These are phyloP conservation scores for Aspergillus affinis DNA, from an alignment of 495 filamentous ascomycete species.

Conservation along the genomic window DNA sequence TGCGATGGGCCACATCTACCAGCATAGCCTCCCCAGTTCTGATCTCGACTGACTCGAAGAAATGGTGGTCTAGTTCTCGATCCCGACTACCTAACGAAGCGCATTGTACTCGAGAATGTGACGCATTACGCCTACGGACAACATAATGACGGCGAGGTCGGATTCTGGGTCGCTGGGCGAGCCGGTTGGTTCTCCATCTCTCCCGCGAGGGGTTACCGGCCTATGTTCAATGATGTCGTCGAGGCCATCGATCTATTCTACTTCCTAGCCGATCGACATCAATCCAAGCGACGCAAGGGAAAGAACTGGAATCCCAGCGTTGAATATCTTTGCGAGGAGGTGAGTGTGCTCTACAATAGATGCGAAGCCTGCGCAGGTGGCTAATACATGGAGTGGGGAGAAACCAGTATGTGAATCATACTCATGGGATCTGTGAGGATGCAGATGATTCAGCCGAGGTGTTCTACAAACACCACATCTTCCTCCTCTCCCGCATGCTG, in stretches of 20 bases:
- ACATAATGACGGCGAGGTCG: conserved; percentile 55
- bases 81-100: conserved; percentile 45
- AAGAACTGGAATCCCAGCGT: conserved; percentile 36
- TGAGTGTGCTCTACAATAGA: conserved; percentile 22
- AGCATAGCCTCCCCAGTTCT: neutral
- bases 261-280: conserved; percentile 56
- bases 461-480: conserved; percentile 53
- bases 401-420: conserved; percentile 43
- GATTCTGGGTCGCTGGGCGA: conserved; percentile 72
- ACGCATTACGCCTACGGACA: conserved; percentile 69
- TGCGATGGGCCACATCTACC: neutral
- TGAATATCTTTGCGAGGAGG: conserved; percentile 45
- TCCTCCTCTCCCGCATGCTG: conserved; percentile 59
- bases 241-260: conserved; percentile 72
- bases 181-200: conserved; percentile 79
- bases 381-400: conserved; percentile 12
- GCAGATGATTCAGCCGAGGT: conserved; percentile 49
- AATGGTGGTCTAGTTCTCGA: conserved; percentile 41
- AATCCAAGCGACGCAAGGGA: conserved; percentile 35
- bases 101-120: conserved; percentile 64
- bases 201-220: conserved; percentile 59
- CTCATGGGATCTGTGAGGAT: conserved; percentile 45
- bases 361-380: neutral
- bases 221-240: conserved; percentile 63
- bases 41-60: neutral